Conservation (phyloP, 768 basidiomycete species). For the Naganishia friedmannii region DNA sequence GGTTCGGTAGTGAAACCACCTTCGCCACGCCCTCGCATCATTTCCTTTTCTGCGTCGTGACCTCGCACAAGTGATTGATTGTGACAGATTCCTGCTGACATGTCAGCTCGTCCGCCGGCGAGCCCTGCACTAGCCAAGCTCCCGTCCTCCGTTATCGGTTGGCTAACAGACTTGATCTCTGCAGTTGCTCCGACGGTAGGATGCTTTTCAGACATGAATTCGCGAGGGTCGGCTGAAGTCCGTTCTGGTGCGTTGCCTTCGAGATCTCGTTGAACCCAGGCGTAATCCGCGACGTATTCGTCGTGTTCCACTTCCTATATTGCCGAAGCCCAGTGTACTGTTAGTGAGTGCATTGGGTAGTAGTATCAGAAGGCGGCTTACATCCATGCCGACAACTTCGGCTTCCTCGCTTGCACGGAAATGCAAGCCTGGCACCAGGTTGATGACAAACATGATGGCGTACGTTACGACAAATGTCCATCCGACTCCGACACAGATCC, state of each 20-base stretch:
- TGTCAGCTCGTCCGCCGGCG: background rate
- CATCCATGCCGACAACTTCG: constrained; percentile 73
- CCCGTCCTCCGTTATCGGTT: constrained; percentile 18
- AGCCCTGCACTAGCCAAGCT: constrained; percentile 12
- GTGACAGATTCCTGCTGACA: constrained; percentile 7
- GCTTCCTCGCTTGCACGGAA: constrained; percentile 59
- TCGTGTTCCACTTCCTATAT: constrained; percentile 46
- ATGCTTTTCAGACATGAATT: constrained; percentile 18
- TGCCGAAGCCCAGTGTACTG: background rate
- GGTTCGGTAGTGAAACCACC: constrained; percentile 12
- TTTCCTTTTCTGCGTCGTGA: constrained; percentile 9
- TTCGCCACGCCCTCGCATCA: constrained; percentile 25
- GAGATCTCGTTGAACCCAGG: constrained; percentile 46
- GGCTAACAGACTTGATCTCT: constrained; percentile 20
- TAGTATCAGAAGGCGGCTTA: background rate
- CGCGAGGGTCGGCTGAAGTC: constrained; percentile 10
- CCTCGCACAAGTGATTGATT: background rate
- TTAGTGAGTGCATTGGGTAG: background rate
- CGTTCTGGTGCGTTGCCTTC: constrained; percentile 41
- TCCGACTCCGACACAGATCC: constrained; percentile 47
- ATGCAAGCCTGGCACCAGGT: constrained; percentile 72
- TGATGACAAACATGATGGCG: constrained; percentile 74
- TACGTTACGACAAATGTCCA: constrained; percentile 54
- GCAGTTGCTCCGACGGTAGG: constrained; percentile 5
- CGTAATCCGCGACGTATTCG: constrained; percentile 50